Percentiles rank a stretch among this genome's conserved stretches.
These are phyloP conservation scores for Geotrichum phurueaensis DNA, from an alignment of 1,139 yeast genomes.

Conservation along the genomic window DNA sequence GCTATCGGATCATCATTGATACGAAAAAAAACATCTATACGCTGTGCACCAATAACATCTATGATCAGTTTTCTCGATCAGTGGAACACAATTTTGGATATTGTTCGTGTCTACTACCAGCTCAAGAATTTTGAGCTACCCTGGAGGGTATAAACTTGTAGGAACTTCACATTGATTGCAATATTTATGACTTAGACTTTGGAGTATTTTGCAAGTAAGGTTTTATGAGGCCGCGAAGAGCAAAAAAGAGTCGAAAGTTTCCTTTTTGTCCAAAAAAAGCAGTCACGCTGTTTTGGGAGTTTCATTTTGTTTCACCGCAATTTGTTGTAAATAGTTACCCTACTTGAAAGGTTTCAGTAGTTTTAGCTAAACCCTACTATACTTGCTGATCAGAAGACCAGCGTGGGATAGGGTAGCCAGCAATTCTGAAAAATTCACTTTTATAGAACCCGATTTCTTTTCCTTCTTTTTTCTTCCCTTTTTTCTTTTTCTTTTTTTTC, in stretches of 20 bases:
- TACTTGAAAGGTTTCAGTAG: background rate
- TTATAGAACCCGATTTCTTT: background rate
- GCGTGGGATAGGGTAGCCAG: background rate
- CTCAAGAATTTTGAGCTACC: slow-evolving; percentile 47
- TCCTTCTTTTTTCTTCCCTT: background rate
- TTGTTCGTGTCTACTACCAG: slow-evolving; percentile 57
- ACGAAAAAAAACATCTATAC: slow-evolving; percentile 49
- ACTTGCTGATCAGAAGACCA: background rate
- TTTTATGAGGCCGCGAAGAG: background rate
- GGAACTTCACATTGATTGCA: background rate
- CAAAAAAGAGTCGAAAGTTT: background rate
- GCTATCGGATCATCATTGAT: slow-evolving; percentile 51
- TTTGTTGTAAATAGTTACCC: background rate
- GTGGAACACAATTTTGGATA: slow-evolving; percentile 56
- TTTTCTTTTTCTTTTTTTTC: slow-evolving; percentile 4
- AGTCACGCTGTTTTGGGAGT: background rate
- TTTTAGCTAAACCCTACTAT: background rate
- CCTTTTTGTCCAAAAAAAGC: background rate
- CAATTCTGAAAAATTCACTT: background rate
- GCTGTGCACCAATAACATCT: slow-evolving; percentile 54
- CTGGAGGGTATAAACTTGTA: slow-evolving; percentile 45
- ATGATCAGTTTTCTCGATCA: slow-evolving; percentile 57
- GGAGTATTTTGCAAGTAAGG: background rate
- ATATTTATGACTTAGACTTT: background rate
- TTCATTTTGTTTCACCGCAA: background rate